phyloP scores from a whole-genome alignment of 441 rosid species.

The Isatis lusitanica region DNA sequence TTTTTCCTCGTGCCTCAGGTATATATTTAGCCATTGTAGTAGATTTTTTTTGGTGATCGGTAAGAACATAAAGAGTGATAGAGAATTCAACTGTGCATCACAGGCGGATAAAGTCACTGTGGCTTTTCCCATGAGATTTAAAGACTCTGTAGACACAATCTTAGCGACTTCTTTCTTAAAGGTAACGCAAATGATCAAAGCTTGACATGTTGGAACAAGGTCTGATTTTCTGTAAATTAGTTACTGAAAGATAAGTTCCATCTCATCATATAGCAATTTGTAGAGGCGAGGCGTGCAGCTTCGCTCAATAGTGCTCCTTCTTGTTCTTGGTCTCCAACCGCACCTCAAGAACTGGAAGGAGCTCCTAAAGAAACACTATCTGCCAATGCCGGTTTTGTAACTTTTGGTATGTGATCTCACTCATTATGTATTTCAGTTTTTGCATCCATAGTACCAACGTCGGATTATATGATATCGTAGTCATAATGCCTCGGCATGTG shows the following conservation, averaged over 20 bases:
- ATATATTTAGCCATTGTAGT: not conserved
- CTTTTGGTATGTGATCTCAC: slow-evolving; percentile 55
- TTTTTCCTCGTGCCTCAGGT: slow-evolving; percentile 88
- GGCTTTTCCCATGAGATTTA: slow-evolving; percentile 93
- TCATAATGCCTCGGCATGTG: slow-evolving; percentile 81
- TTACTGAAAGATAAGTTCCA: not conserved
- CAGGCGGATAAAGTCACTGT: slow-evolving; percentile 88
- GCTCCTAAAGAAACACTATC: slow-evolving; percentile 72
- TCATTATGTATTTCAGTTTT: not conserved
- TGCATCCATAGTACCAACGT: slow-evolving; percentile 13
- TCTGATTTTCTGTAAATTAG: not conserved
- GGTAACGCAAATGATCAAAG: slow-evolving; percentile 43
- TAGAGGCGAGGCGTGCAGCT: slow-evolving; percentile 82
- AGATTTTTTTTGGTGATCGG: not conserved
- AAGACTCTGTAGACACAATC: slow-evolving; percentile 71
- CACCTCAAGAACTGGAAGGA: slow-evolving; percentile 72
- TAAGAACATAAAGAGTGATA: not conserved
- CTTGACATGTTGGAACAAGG: not conserved
- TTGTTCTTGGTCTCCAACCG: slow-evolving; percentile 77
- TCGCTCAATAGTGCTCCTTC: slow-evolving; percentile 85
- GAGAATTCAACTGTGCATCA: slow-evolving; percentile 6
- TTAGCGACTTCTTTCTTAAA: slow-evolving; percentile 89
- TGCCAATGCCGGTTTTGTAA: slow-evolving; percentile 92
- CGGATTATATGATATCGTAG: slow-evolving; percentile 40
- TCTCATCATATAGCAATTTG: slow-evolving; percentile 64